Evolutionary conservation across 1,284 basidiomycete species (phyloP).

Genomic region (Apiotrichum laibachii): DNA sequence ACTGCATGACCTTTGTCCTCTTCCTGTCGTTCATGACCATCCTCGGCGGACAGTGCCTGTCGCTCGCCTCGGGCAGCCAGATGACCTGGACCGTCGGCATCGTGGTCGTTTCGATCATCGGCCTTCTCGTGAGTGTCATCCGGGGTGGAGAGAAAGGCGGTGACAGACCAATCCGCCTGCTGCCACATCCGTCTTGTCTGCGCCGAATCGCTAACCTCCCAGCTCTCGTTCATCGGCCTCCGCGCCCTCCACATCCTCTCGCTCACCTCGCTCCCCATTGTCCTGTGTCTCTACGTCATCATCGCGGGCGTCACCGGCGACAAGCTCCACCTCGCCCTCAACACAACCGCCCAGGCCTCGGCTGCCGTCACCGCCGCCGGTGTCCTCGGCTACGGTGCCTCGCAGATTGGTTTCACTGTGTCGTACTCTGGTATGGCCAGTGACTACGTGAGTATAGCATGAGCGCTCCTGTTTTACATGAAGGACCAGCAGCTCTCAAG

Average conservation of each 20-base stretch:
- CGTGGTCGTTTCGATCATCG: slow-evolving; percentile 74
- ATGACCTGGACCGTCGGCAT: slow-evolving; percentile 69
- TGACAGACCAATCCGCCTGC: too few relatives aligned
- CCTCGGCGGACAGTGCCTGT: slow-evolving; percentile 72
- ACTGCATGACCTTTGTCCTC: slow-evolving; percentile 63
- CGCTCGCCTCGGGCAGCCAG: slow-evolving; percentile 63
- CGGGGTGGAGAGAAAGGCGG: too few relatives aligned
- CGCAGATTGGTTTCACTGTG: slow-evolving; percentile 47
- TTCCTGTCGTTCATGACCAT: slow-evolving; percentile 76
- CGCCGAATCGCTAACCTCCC: slow-evolving; percentile 9
- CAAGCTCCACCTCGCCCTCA: slow-evolving; percentile 51
- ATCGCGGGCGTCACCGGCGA: slow-evolving; percentile 66
- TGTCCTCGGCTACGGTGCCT: slow-evolving; percentile 43
- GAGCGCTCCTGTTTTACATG: neutral
- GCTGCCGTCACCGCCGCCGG: slow-evolving; percentile 36
- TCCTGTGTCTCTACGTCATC: slow-evolving; percentile 71
- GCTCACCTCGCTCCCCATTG: slow-evolving; percentile 46
- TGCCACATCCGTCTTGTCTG: neutral
- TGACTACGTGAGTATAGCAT: slow-evolving; percentile 39
- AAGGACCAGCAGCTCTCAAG: too few relatives aligned
- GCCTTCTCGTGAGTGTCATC: slow-evolving; percentile 61
- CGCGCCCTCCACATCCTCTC: slow-evolving; percentile 50
- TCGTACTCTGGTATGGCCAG: slow-evolving; percentile 43
- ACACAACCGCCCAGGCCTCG: slow-evolving; percentile 31
- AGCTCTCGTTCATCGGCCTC: slow-evolving; percentile 56